These are phyloP conservation scores for Biscogniauxia mediterranea DNA, from an alignment of 2,329 filamentous ascomycete species.

Conservation along the genomic window DNA sequence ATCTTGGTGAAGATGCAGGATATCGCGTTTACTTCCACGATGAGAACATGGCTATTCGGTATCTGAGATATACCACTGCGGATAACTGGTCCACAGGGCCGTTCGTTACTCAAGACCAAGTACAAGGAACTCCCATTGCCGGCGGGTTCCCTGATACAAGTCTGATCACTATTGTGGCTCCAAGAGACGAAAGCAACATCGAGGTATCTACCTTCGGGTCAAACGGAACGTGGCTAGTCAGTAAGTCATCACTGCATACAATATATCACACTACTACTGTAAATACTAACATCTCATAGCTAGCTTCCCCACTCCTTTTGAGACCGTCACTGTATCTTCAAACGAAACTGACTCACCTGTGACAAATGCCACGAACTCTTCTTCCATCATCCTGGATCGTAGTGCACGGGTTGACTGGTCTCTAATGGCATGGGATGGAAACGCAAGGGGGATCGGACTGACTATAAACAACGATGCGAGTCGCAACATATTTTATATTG, in stretches of 20 bases:
- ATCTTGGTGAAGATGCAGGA: constrained; percentile 5
- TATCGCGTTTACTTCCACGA: constrained; percentile 13
- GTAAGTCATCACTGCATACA: constrained; percentile 3
- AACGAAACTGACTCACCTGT: neutral
- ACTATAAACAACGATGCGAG: constrained; percentile 10
- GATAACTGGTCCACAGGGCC: neutral
- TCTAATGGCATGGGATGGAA: constrained; percentile 15
- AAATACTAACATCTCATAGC: neutral
- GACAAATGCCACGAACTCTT: constrained; percentile 7
- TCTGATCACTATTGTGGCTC: constrained; percentile 6
- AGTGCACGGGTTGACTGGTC: neutral
- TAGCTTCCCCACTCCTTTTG: constrained; percentile 3
- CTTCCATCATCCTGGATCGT: constrained; percentile 1
- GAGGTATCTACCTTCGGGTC: constrained; percentile 6
- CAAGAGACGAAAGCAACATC: constrained; percentile 8
- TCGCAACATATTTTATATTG: constrained; percentile 17
- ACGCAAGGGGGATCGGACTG: constrained; percentile 5
- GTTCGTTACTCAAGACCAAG: constrained; percentile 8
- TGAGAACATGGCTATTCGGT: neutral
- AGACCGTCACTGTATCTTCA: neutral
- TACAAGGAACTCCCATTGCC: neutral
- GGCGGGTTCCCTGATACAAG: constrained; percentile 5
- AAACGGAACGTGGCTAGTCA: constrained; percentile 6
- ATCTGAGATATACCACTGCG: constrained; percentile 5
- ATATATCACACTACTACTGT: neutral